Evolutionary conservation across 192 early-diverging fungal species (phyloP).

Genomic region (Linnemannia elongata): DNA sequence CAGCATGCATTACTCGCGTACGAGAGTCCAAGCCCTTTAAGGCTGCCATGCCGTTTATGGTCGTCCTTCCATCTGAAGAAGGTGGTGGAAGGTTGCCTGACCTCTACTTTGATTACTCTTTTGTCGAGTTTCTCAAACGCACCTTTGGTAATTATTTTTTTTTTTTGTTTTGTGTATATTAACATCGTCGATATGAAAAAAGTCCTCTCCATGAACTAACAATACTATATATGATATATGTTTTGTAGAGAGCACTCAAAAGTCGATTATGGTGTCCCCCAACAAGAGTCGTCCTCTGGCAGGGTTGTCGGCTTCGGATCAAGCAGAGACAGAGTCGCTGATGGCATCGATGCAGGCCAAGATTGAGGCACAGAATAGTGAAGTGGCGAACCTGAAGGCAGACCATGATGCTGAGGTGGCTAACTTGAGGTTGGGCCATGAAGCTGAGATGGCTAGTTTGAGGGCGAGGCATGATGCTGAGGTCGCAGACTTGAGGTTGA

Average conservation of each 20-base stretch:
- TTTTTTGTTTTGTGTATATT: slow-evolving; percentile 44
- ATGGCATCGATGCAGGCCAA: slow-evolving; percentile 50
- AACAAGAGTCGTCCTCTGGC: slow-evolving; percentile 11
- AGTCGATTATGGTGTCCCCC: slow-evolving; percentile 35
- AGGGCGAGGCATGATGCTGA: slow-evolving; percentile 21
- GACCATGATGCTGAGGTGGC: not conserved
- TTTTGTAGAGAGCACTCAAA: slow-evolving; percentile 45
- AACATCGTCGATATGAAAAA: not conserved
- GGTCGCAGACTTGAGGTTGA: slow-evolving; percentile 27
- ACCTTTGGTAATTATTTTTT: slow-evolving; percentile 74
- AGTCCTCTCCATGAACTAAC: not conserved
- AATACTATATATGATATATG: slow-evolving; percentile 32
- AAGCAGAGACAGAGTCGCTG: slow-evolving; percentile 46
- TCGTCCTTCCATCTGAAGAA: slow-evolving; percentile 71
- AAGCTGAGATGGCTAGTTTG: slow-evolving; percentile 25
- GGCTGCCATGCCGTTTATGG: slow-evolving; percentile 75
- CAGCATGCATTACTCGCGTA: slow-evolving; percentile 85
- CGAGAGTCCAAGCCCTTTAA: slow-evolving; percentile 88
- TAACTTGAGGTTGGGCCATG: slow-evolving; percentile 5
- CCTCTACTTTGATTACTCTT: slow-evolving; percentile 85
- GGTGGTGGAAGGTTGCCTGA: slow-evolving; percentile 72
- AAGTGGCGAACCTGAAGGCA: slow-evolving; percentile 31
- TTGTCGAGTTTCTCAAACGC: slow-evolving; percentile 88
- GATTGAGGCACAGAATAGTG: slow-evolving; percentile 20
- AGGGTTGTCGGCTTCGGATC: not conserved